Evolutionary conservation across 2,329 filamentous ascomycete genomes (phyloP), one percentile per base, ranked within the genome.

Genomic region (Paraconiothyrium sp.): DNA sequence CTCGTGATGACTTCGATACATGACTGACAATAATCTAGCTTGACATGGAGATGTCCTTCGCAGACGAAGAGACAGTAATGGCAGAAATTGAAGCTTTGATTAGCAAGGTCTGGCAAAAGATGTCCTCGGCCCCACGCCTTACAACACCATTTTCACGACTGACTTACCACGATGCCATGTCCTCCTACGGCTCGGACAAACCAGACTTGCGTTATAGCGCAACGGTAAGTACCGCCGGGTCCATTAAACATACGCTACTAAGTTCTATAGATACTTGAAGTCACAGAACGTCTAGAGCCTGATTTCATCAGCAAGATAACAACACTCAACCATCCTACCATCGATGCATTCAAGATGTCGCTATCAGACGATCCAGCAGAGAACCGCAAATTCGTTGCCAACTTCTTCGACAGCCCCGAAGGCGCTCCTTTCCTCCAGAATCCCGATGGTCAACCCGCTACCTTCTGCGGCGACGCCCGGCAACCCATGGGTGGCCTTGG

Each of bases 31-130:
- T 20, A 6, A 41, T 4, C 32, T 16, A 95, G 89, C 86, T 97
- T 55, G 95, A 99, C 86, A 79, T 99, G 69, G 95, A 99, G 77
- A 95, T 97, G 90, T 88, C 92, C 0, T 99, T 97, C 80, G 89
- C 90, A 0, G 88, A 83, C 6, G 90, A 90, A 7, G 78, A 88
- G 51, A 85, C 90, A 66, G 90, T 97, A 9, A 94, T 92, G 87
- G 70, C 73, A 10, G 78, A 79, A 2, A 80, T 88, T 10, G 85
- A 89, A 66, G 57, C 58, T 1, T 76, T 92, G 3, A 73, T 93
- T 7, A 79, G 78, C 11, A 73, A 77, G 6, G 72, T 93, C 0
- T 91, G 88, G 84, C 75, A 74, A 0, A 76, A 79, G 1, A 69
- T 88, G 20, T 8, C 11, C 24, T 79, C 86, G 49, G 69, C 78